Base-by-base conservation (phyloP, 1,284 basidiomycete species). In the Leccinum proximum region DNA sequence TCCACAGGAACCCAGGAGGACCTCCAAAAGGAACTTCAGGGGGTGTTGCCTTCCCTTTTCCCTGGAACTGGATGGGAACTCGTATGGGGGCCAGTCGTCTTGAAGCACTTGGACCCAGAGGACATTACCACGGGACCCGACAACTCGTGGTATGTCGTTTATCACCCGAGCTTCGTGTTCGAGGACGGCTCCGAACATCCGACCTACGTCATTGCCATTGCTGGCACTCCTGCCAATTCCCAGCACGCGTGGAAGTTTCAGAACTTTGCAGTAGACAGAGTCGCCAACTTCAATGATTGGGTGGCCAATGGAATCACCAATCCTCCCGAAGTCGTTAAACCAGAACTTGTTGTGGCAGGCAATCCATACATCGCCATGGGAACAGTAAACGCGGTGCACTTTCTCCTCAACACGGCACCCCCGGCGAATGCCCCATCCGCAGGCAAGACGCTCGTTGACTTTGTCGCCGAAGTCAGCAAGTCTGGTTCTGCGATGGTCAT, bases 131-230 rank as follows among this genome's bases (percentile, higher is more conserved):
- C 33, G 16, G 58, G 58, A 13, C 58, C 58, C 16, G 58, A 59
- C 13, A 38, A 38, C 37, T 59, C 58, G 37, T 59, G 37, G 58
- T 59, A 16, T 59, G 37, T 59, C 37, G 37, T 18, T 6, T 7
- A 40, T 26, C 58, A 59, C 22, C 58, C 58, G 35, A 26, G 13
- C 1, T 3, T 59, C 58, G 11, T 7, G 11, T 26, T 59, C 58
- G 58, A 59, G 58, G 13, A 59, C 37, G 37, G 58, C 18, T 16
- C 58, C 22, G 58, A 40, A 11, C 58, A 59, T 59, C 58, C 58
- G 2, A 59, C 58, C 58, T 59, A 38, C 37, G 58, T 59, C 58
- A 14, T 59, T 3, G 4, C 58, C 13, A 5, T 59, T 30, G 58
- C 58, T 35, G 58, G 35, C 13, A 59, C 58, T 38, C 58, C 58